Evolutionary conservation across 192 early-diverging fungal genomes (phyloP), one percentile per base, ranked within the genome.

Genomic region (Thamnidium elegans): DNA sequence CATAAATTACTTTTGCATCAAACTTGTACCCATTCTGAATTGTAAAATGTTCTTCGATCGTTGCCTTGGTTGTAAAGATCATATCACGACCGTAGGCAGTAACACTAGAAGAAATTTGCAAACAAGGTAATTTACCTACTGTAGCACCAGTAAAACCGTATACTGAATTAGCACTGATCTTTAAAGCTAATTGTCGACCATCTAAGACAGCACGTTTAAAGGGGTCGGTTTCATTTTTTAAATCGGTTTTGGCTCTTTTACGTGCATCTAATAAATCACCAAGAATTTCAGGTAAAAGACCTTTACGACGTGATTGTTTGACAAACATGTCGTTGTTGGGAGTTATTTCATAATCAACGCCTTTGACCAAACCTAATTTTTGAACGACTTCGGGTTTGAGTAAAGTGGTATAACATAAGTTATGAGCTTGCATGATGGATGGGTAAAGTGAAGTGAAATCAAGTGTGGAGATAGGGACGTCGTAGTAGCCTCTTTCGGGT

Each of bases 361-460:
- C 91, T 67, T 81, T 81, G 23, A 87, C 84, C 3, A 95, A 75
- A 44, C 82, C 75, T 26, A 84, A 67, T 50, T 83, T 83, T 66
- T 87, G 80, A 30, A 94, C 84, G 9, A 73, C 78, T 7, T 78
- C 58, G 14, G 75, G 70, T 45, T 74, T 84, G 42, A 93, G 66
- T 46, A 93, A 81, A 0, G 97, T 96, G 0, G 93, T 94, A 74
- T 99, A 99, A 76, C 97, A 99, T 23, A 99, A 82, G 68, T 99
- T 99, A 78, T 96, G 97, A 23, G 94, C 95, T 89, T 97, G 97
- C 94, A 99, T 99, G 65, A 99, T 99, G 8, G 94, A 96, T 15
- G 97, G 97, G 72, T 99, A 99, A 68, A 99, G 84, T 3, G 95
- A 97, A 0, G 89, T 92, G 73, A 99, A 99, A 87, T 99, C 97